Evolutionary conservation across 306 rosid genomes (phyloP), one percentile per base, ranked within the genome.

Genomic region (Aeschynomene evenia): DNA sequence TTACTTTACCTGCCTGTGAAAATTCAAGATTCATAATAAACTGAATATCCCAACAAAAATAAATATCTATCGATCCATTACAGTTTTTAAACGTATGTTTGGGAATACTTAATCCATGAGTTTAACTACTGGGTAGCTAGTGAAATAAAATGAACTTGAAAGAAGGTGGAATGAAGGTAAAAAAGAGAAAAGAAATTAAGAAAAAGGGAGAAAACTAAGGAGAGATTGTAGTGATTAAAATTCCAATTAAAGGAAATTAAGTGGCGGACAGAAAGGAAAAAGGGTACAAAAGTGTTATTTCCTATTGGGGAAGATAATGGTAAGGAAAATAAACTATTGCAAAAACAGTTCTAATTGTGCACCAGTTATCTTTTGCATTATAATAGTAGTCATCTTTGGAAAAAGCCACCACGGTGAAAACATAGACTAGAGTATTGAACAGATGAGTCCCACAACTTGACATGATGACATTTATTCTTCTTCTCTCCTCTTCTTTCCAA

Each of bases 151-250:
- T 29, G 19, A 11, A 8, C 12, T 28, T 3, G 37, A 12, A 66
- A 4, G 15, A 3, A 16, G 19, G 23, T 2, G 54, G 49, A 42
- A 15, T 29, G 23, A 7, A 11, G 22, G 34, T 36, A 33, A 45
- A n/a, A 45, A 45, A 14, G 7, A 45, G 6, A 43, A 13, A n/a
- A 12, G 50, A 43, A 40, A 36, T 36, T 36, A 36, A 40, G 13
- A 12, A 26, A 43, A 10, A 26, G n/a, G 26, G 7, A 19, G 6
- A 13, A 48, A 48, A 29, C 2, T 1, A 13, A 16, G 48, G 34
- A 50, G 34, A 50, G 36, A 21, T 34, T 51, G 34, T 20, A 34
- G 72, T 51, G 48, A 66, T 48, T 15, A 29, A 66, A 42, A 63
- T 19, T 16, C 53, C n/a, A 14, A 6, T 24, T 45, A 64, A 31